These are phyloP conservation scores for Xylariaceae sp. DNA, from an alignment of 2,329 filamentous ascomycete species.

Conservation along the genomic window DNA sequence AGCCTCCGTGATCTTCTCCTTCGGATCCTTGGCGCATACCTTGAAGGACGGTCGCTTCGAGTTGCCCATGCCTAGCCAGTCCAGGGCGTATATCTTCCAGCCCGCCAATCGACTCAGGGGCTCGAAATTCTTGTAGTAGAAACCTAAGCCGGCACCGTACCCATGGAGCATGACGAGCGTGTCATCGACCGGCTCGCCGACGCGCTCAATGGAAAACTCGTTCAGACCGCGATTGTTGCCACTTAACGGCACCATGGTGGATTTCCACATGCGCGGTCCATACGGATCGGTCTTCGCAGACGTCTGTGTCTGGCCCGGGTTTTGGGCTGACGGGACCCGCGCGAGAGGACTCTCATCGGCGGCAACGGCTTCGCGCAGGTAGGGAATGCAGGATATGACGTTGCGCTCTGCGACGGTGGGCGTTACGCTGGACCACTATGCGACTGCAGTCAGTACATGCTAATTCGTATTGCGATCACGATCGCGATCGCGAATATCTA, in stretches of 20 bases:
- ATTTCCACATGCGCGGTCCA: constrained; percentile 80
- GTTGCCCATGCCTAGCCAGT: constrained; percentile 92
- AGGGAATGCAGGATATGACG: constrained; percentile 80
- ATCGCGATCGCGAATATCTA: too few relatives aligned
- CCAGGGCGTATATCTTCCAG: constrained; percentile 89
- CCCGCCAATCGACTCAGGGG: constrained; percentile 70
- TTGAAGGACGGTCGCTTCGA: constrained; percentile 79
- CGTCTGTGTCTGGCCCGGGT: constrained; percentile 40
- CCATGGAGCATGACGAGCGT: constrained; percentile 94
- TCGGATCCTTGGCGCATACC: constrained; percentile 73
- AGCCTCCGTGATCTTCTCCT: constrained; percentile 78
- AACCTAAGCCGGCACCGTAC: constrained; percentile 91
- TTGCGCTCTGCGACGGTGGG: constrained; percentile 80
- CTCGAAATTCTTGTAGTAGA: constrained; percentile 99
- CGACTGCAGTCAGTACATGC: constrained; percentile 20
- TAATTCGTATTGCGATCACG: too few relatives aligned
- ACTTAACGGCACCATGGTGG: constrained; percentile 74
- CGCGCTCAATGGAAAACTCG: constrained; percentile 83
- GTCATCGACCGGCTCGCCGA: constrained; percentile 73
- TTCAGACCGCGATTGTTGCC: constrained; percentile 86
- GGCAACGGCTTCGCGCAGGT: constrained; percentile 69
- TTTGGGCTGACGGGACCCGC: constrained; percentile 33
- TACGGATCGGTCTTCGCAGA: constrained; percentile 63
- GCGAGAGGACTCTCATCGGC: constrained; percentile 34
- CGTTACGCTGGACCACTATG: constrained; percentile 77